A percentile compares a stretch with the other conserved stretches of the same genome.
These are phyloP conservation scores for Eucalyptus globulus DNA, from an alignment of 345 rosid species.

Conservation along the genomic window DNA sequence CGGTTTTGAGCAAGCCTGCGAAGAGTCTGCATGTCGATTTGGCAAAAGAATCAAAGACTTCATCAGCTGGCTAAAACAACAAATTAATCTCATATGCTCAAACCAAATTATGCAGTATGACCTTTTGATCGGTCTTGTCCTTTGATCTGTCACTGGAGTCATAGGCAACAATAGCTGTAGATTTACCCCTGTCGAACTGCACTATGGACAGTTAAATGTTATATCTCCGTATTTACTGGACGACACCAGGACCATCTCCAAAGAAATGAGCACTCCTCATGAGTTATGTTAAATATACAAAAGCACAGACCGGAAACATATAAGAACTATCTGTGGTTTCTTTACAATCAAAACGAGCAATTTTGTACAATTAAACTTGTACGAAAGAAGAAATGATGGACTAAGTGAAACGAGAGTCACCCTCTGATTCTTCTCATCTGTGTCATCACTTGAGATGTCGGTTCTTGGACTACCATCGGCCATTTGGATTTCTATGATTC, in stretches of 20 bases:
- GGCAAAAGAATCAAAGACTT: slow-evolving; percentile 1
- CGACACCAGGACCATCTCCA: background rate
- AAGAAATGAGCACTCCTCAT: background rate
- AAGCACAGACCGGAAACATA: background rate
- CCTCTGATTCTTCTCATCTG: slow-evolving; percentile 81
- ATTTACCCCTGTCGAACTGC: slow-evolving; percentile 65
- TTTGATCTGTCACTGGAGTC: slow-evolving; percentile 96
- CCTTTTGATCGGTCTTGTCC: slow-evolving; percentile 94
- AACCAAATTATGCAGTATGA: background rate
- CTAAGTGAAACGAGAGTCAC: slow-evolving; percentile 15
- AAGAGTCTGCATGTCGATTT: slow-evolving; percentile 54
- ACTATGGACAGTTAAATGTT: background rate
- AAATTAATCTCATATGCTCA: background rate
- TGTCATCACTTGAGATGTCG: slow-evolving; percentile 86
- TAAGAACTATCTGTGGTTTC: background rate
- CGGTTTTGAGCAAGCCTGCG: slow-evolving; percentile 98
- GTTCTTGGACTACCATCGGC: slow-evolving; percentile 94
- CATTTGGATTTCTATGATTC: slow-evolving; percentile 29
- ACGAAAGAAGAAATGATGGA: background rate
- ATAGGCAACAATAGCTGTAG: slow-evolving; percentile 35
- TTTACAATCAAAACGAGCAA: background rate
- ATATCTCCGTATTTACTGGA: background rate
- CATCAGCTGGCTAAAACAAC: background rate
- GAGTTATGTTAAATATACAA: background rate
- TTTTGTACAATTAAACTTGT: background rate